Evolutionary conservation across 352 stramenopile species (phyloP).

Genomic region (Globisporangium iwayamae): DNA sequence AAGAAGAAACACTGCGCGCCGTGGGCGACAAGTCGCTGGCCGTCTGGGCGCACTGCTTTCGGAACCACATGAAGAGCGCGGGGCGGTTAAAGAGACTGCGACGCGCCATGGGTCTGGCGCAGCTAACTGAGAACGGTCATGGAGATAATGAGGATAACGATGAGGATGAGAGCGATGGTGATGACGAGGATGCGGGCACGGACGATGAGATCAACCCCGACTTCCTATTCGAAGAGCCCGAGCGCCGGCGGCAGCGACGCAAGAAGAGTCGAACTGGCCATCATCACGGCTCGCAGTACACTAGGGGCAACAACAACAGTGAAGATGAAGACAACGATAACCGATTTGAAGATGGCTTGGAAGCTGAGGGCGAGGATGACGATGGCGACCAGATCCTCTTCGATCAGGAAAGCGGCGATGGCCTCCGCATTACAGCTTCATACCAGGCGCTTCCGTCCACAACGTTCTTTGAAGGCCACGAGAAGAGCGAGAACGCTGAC

Average conservation of each 20-base stretch:
- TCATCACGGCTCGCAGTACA: not conserved
- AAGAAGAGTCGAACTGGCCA: not conserved
- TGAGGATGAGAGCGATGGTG: not conserved
- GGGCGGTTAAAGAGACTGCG: slow-evolving; percentile 4
- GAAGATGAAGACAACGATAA: slow-evolving; percentile 1
- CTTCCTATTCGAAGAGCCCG: slow-evolving; percentile 14
- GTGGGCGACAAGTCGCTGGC: slow-evolving; percentile 40
- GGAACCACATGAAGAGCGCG: slow-evolving; percentile 58
- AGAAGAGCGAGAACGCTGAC: not conserved
- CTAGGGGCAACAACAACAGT: not conserved
- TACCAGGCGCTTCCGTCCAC: slow-evolving; percentile 12
- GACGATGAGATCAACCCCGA: slow-evolving; percentile 12
- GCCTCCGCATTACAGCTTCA: slow-evolving; percentile 6
- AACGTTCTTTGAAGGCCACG: slow-evolving; percentile 1
- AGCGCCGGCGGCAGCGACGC: not conserved
- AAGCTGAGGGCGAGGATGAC: not conserved
- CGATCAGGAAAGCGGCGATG: not conserved
- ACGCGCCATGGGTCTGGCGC: not conserved
- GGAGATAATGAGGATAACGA: not conserved
- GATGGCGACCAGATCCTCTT: slow-evolving; percentile 2
- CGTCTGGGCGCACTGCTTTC: slow-evolving; percentile 65
- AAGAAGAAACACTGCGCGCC: slow-evolving; percentile 41
- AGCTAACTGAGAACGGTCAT: not conserved
- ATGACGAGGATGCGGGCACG: not conserved
- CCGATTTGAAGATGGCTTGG: not conserved